Base-by-base conservation (phyloP, 306 rosid genomes). In the Myrica gale region DNA sequence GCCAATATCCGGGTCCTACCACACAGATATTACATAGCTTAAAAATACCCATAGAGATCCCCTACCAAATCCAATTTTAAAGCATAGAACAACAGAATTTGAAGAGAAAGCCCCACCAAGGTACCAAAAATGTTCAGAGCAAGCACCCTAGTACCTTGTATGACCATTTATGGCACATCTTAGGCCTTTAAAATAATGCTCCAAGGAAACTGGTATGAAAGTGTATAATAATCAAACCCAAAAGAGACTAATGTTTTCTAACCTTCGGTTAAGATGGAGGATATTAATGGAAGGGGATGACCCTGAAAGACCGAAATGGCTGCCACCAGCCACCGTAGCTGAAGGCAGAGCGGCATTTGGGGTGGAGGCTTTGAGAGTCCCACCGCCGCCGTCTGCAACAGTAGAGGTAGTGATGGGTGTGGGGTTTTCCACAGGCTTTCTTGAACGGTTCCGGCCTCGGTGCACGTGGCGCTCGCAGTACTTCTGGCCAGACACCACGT, bases 341-440 rank as follows among this genome's bases (percentile, higher is more conserved):
- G 80, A 45, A 17, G 90, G 79, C 42, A 79, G 80, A 60, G 89
- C 81, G 71, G 79, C 78, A 50, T 57, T 71, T 74, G 81, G 50
- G 32, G 83, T 42, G 12, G 78, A n/a, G 68, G 74, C 78, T 79
- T 57, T 61, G 37, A 80, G 71, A 84, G 66, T 16, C 26, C 79
- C 80, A 17, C 77, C 76, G 42, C 45, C 76, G 5, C 43, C 76
- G 9, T 51, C 19, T 16, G 19, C 13, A 19, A 68, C 6, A 16
- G 77, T 7, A 44, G 73, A 3, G 16, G 37, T 23, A 17, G 80
- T 42, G 80, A 81, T 42, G 74, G 96, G 81, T 78, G 91, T 86
- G 90, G 92, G 80, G 56, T 74, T 89, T 96, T 96, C 99, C 99
- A 96, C 99, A 90, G 90, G 99, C 97, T 96, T 96, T 92, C 99